A percentile compares a stretch with the other conserved stretches of the same genome.
phyloP scores from a whole-genome alignment of 2,329 filamentous ascomycete species.

The Penicillium carneum region DNA sequence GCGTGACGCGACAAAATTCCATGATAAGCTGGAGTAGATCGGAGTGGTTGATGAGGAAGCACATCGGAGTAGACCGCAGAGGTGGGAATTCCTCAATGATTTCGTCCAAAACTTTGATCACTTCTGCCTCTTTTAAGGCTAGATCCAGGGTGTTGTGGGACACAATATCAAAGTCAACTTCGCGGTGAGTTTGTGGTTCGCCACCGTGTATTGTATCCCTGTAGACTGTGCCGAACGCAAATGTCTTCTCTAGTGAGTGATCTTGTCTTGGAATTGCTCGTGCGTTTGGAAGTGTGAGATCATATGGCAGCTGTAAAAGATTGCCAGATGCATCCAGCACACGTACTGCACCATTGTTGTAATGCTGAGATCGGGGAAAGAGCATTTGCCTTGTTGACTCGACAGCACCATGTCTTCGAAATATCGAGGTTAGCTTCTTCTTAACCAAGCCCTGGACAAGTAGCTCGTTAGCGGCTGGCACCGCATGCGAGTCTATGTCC shows the following conservation, averaged over 20 bases:
- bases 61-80: slow-evolving; percentile 75
- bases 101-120: slow-evolving; percentile 92
- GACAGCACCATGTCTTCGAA: slow-evolving; percentile 86
- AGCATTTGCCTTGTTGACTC: slow-evolving; percentile 77
- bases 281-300: slow-evolving; percentile 88
- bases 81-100: slow-evolving; percentile 81
- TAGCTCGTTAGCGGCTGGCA: slow-evolving; percentile 60
- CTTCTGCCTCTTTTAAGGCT: slow-evolving; percentile 88
- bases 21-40: slow-evolving; percentile 87
- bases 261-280: slow-evolving; percentile 75
- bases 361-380: slow-evolving; percentile 83
- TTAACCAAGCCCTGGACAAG: slow-evolving; percentile 77
- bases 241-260: slow-evolving; percentile 74
- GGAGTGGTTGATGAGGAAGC: slow-evolving; percentile 88
- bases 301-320: slow-evolving; percentile 91
- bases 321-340: slow-evolving; percentile 83
- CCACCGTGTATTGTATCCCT: slow-evolving; percentile 79
- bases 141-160: slow-evolving; percentile 81
- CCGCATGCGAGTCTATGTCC: slow-evolving; percentile 70
- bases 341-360: slow-evolving; percentile 75
- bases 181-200: slow-evolving; percentile 81
- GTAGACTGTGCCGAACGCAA: slow-evolving; percentile 87
- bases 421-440: slow-evolving; percentile 76
- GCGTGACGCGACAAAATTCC: slow-evolving; percentile 82
- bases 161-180: slow-evolving; percentile 97